Conservation (phyloP, 257 asterid species). For the Penstemon davidsonii region DNA sequence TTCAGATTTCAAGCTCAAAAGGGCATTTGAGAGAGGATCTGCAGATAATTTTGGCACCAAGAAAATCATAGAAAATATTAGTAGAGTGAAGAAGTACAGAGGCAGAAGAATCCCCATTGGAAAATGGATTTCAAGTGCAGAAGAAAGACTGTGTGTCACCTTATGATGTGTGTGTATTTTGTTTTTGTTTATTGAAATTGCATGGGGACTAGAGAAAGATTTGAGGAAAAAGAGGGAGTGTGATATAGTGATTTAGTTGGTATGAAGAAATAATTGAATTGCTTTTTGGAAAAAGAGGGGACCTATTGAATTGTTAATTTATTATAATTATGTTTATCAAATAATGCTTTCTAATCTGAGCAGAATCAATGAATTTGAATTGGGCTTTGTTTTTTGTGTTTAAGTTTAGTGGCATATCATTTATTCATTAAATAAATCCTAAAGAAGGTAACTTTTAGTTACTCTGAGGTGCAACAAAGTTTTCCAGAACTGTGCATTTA, state of each 20-base stretch:
- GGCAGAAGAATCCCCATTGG: constrained; percentile 78
- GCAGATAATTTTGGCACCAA: constrained; percentile 34
- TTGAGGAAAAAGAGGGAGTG: constrained; percentile 36
- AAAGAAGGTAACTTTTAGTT: neutral
- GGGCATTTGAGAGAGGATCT: constrained; percentile 81
- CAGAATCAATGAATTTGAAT: constrained; percentile 24
- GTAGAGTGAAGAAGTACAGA: constrained; percentile 32
- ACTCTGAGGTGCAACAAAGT: neutral
- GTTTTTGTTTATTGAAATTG: constrained; percentile 31
- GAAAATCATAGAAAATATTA: constrained; percentile 32
- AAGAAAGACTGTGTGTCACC: constrained; percentile 28
- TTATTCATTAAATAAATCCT: constrained; percentile 6
- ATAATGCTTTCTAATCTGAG: constrained; percentile 29
- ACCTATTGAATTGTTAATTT: constrained; percentile 35
- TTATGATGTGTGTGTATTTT: constrained; percentile 25
- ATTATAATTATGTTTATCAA: constrained; percentile 48
- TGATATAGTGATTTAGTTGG: constrained; percentile 32
- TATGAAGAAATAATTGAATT: constrained; percentile 44
- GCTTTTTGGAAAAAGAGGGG: constrained; percentile 53
- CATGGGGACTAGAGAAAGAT: constrained; percentile 80
- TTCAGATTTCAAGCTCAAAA: constrained; percentile 73
- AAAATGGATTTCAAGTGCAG: constrained; percentile 51
- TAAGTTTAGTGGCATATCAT: constrained; percentile 11
- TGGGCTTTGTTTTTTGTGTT: constrained; percentile 26
- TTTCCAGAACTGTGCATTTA: neutral